phyloP scores from a whole-genome alignment of 148 eudicot genomes.

The Suaeda aralocaspica region DNA sequence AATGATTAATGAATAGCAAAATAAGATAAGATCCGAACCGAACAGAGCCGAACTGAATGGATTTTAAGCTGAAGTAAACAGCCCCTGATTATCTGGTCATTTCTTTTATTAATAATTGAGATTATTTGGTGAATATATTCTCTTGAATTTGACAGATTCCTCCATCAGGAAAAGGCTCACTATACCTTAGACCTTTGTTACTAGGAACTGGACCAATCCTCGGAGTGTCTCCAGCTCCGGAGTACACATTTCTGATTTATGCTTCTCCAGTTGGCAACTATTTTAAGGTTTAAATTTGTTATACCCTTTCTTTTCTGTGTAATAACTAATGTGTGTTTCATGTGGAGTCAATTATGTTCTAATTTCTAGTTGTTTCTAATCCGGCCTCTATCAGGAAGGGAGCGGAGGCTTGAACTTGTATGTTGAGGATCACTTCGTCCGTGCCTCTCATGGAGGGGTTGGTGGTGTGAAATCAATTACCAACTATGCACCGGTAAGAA shows the following conservation, averaged over 20 bases:
- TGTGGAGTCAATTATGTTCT: background rate
- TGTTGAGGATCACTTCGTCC: slow-evolving; percentile 67
- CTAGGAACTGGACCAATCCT: slow-evolving; percentile 71
- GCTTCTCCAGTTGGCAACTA: slow-evolving; percentile 78
- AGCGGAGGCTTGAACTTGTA: slow-evolving; percentile 57
- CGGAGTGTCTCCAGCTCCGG: slow-evolving; percentile 71
- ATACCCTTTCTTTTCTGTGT: background rate
- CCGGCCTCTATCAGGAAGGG: slow-evolving; percentile 53
- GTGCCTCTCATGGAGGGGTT: slow-evolving; percentile 73
- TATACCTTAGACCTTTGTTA: slow-evolving; percentile 76
- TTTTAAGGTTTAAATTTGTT: slow-evolving; percentile 44
- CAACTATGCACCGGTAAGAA: slow-evolving; percentile 73
- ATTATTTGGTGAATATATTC: background rate
- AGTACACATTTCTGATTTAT: slow-evolving; percentile 70
- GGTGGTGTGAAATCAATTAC: slow-evolving; percentile 81
- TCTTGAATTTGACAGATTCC: slow-evolving; percentile 54
- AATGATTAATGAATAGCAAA: no score
- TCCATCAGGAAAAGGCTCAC: slow-evolving; percentile 78
- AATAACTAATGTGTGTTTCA: background rate
- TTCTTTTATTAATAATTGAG: background rate
- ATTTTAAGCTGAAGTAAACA: background rate
- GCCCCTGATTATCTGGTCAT: background rate
- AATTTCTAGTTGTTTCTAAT: background rate
- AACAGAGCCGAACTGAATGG: no score
- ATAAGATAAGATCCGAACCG: no score